These are phyloP conservation scores for Colletotrichum higginsianum DNA, from an alignment of 2,329 filamentous ascomycete genomes.

Conservation along the genomic window DNA sequence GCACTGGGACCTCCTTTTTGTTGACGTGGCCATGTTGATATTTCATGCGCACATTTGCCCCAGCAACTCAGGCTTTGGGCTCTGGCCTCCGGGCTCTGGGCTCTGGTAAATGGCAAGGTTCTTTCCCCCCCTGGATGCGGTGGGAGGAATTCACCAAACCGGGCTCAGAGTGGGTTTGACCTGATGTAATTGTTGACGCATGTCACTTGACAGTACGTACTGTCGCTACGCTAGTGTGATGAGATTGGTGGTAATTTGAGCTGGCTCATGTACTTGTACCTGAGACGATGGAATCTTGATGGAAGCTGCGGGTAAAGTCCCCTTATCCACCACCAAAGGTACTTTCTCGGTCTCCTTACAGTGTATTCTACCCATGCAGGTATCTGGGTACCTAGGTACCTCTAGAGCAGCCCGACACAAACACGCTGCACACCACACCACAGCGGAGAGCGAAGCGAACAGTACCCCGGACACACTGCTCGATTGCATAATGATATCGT, in stretches of 20 bases:
- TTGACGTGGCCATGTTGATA: constrained; percentile 13
- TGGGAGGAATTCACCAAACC: constrained; percentile 5
- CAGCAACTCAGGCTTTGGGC: neutral
- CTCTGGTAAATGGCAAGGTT: neutral
- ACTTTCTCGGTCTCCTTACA: neutral
- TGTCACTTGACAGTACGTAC: neutral
- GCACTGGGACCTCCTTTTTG: neutral
- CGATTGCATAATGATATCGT: constrained; percentile 29
- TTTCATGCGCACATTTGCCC: neutral
- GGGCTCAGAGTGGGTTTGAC: constrained; percentile 15
- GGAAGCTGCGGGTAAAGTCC: constrained; percentile 29
- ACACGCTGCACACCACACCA: neutral
- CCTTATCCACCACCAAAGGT: constrained; percentile 10
- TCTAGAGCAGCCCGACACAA: constrained; percentile 6
- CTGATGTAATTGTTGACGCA: constrained; percentile 16
- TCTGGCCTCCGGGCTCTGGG: neutral
- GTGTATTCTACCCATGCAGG: too few relatives aligned
- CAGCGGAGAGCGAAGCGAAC: neutral
- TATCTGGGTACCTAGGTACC: neutral
- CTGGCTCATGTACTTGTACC: constrained; percentile 14
- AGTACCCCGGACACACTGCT: constrained; percentile 5
- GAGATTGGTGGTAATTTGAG: constrained; percentile 5
- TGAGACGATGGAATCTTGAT: constrained; percentile 28
- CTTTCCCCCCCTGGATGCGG: neutral
- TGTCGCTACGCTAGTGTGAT: neutral